A percentile compares a stretch with the other conserved stretches of the same genome.
Conservation (phyloP, 257 asterid species). For the Scutellaria minor region DNA sequence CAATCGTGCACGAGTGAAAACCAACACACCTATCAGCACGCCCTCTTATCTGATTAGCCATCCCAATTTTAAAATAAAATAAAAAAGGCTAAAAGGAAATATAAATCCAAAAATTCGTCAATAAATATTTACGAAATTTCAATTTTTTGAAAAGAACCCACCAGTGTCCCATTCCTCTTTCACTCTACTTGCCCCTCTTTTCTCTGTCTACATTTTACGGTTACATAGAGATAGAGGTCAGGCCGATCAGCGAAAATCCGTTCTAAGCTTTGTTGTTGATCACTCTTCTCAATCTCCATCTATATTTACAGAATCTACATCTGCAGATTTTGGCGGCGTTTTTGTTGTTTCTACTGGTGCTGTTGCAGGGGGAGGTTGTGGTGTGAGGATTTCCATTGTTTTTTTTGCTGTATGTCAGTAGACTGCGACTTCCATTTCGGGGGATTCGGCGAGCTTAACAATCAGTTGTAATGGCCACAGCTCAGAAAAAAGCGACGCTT, state of each 20-base stretch:
- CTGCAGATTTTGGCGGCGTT: constrained; percentile 24
- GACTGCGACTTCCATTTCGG: constrained; percentile 48
- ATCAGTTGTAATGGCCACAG: constrained; percentile 77
- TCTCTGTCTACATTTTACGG: constrained; percentile 19
- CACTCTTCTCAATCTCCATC: not conserved
- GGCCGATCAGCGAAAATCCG: constrained; percentile 3
- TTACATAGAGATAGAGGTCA: constrained; percentile 2
- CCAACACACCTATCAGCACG: no score
- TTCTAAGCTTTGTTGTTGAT: constrained; percentile 2
- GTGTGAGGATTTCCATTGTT: constrained; percentile 32
- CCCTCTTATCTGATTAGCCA: not conserved
- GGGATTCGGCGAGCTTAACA: constrained; percentile 54
- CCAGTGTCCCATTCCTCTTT: constrained; percentile 19
- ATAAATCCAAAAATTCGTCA: constrained; percentile 8
- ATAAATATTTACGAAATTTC: constrained; percentile 8
- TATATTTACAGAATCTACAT: not conserved
- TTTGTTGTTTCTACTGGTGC: not conserved
- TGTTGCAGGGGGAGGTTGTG: constrained; percentile 5
- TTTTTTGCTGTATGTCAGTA: constrained; percentile 60
- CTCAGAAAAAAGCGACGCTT: constrained; percentile 66
- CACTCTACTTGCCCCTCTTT: constrained; percentile 1
- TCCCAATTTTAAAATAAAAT: not conserved
- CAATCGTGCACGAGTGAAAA: no score
- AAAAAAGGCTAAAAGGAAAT: not conserved
- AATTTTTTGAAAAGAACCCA: not conserved